Base-by-base conservation (phyloP, 352 stramenopile genomes). In the Phytophthora ohioensis region DNA sequence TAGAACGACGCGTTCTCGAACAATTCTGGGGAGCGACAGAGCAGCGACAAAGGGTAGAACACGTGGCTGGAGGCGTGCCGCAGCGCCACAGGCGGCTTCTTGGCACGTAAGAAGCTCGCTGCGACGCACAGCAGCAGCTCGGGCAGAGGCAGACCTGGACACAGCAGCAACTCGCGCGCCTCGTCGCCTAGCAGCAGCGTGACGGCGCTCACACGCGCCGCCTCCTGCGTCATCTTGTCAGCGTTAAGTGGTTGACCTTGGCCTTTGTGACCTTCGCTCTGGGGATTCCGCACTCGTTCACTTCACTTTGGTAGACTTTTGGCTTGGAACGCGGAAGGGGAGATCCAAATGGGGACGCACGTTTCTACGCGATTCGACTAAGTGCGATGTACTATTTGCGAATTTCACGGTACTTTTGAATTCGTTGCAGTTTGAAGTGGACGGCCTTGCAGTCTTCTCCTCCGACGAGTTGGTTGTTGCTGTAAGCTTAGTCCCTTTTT, bases 1-100 rank as follows among this genome's bases (percentile, higher is more conserved):
- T 88, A 57, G 54, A 84, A 90, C 54, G 57, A 51, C 3, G 72
- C 82, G 47, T 64, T 51, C 32, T 83, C 73, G 61, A 95, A 95
- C 6, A 85, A 56, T 55, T 77, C 69, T 0, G 86, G 86, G 27
- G 77, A 77, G 52, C 68, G 78, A 27, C 76, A 76, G 36, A 95
- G 57, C 35, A 95, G 76, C 64, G 88, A 94, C 31, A 92, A 64
- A 60, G 88, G 86, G 59, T 88, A 94, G 38, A 92, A 75, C 8
- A 92, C 75, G 72, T 71, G 52, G 39, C 60, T 77, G 43, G 62
- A 65, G 43, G 49, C 65, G 54, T 76, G 66, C 13, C 41, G 53
- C 38, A 85, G 27, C 31, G 76, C 75, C 45, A 71, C 72, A 9
- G 55, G 35, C 58, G 43, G 32, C 52, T 76, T 55, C 13, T 38